Evolutionary conservation across 179 eudicot species (phyloP).

Genomic region (Beta lomatogona): DNA sequence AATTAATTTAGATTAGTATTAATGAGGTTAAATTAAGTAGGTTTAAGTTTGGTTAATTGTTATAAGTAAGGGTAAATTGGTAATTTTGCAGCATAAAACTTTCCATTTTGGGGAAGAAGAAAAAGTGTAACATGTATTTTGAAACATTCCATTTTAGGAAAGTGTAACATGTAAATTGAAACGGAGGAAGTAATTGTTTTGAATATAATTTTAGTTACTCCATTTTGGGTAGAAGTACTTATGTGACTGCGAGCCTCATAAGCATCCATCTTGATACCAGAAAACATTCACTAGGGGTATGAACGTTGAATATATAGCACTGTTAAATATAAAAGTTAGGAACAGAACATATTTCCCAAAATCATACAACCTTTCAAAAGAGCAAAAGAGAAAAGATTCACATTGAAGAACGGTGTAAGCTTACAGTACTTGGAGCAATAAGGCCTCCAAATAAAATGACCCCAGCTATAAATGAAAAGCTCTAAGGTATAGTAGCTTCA

Average conservation of each 20-base stretch:
- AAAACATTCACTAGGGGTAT: not conserved
- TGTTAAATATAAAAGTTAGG: too few species aligned
- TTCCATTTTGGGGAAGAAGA: too few species aligned
- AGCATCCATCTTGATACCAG: not conserved
- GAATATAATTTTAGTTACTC: too few species aligned
- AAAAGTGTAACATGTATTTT: too few species aligned
- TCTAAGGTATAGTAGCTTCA: constrained; percentile 87
- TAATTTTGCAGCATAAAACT: too few species aligned
- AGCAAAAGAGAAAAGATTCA: not conserved
- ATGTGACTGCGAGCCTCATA: not conserved
- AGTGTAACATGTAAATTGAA: too few species aligned
- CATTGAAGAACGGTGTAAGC: constrained; percentile 31
- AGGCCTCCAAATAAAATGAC: constrained; percentile 87
- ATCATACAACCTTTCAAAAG: not conserved
- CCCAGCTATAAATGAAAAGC: constrained; percentile 82
- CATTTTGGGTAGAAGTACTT: not conserved
- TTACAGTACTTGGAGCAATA: constrained; percentile 79
- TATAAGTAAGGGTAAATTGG: too few species aligned
- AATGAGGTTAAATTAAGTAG: too few species aligned
- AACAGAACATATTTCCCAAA: not conserved
- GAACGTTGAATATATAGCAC: not conserved
- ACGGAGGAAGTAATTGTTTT: not conserved
- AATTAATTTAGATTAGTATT: too few species aligned
- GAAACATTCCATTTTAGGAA: too few species aligned
- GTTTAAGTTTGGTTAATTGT: too few species aligned